Conservation (phyloP, 1,139 yeast genomes). For the Sugiyamaella japonica region DNA sequence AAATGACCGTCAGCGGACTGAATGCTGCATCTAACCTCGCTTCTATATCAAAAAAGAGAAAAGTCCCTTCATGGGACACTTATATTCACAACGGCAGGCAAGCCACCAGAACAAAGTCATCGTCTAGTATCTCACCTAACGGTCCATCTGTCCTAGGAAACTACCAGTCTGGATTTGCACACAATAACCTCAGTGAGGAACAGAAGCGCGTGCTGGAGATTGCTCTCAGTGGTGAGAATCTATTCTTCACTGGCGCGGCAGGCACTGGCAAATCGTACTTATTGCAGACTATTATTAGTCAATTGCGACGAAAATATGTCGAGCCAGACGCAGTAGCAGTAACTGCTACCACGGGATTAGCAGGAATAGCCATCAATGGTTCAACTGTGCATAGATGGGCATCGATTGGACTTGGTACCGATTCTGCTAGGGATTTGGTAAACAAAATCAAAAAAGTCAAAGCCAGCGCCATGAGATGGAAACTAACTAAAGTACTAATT, state of each 20-base stretch:
- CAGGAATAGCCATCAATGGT: slow-evolving; percentile 77
- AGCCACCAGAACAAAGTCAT: slow-evolving; percentile 1
- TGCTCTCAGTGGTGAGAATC: slow-evolving; percentile 25
- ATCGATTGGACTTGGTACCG: slow-evolving; percentile 73
- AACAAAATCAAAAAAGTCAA: slow-evolving; percentile 48
- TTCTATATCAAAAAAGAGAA: slow-evolving; percentile 9
- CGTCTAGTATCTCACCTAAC: too few relatives aligned
- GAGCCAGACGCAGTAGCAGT: slow-evolving; percentile 58
- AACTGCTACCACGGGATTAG: slow-evolving; percentile 90
- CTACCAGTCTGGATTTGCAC: neutral
- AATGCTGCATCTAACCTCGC: neutral
- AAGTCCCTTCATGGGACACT: slow-evolving; percentile 9
- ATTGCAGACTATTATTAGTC: slow-evolving; percentile 56
- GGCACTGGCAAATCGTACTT: slow-evolving; percentile 94
- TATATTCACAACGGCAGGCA: slow-evolving; percentile 4
- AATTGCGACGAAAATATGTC: slow-evolving; percentile 47
- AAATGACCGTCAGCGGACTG: neutral
- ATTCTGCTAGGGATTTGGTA: slow-evolving; percentile 47
- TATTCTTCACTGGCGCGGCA: slow-evolving; percentile 90
- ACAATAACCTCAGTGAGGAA: slow-evolving; percentile 21
- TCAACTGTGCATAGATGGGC: slow-evolving; percentile 43
- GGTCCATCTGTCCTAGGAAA: too few relatives aligned
- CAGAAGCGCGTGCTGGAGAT: slow-evolving; percentile 21
- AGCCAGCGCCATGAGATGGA: slow-evolving; percentile 54
- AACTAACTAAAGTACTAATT: slow-evolving; percentile 57